These are phyloP conservation scores for Apiospora rasikravindrae DNA, from an alignment of 2,329 filamentous ascomycete species.

Conservation along the genomic window DNA sequence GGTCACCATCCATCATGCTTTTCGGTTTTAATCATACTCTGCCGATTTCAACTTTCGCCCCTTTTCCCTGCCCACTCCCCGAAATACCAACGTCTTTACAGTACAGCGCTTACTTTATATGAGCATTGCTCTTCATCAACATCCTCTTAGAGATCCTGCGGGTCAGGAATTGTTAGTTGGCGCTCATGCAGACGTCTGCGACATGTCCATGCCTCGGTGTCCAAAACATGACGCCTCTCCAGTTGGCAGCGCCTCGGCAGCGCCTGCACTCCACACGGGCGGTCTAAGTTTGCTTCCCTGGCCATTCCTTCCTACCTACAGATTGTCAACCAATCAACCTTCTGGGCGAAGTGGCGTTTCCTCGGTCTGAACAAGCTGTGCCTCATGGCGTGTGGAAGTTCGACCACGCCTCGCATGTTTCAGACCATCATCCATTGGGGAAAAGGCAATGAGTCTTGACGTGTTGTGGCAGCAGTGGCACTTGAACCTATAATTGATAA, in stretches of 20 bases:
- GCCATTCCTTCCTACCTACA: neutral
- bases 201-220: too few relatives aligned
- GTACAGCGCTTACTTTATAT: neutral
- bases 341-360: neutral
- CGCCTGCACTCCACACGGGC: neutral
- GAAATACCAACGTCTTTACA: neutral
- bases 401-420: neutral
- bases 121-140: neutral
- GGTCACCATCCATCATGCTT: constrained; percentile 7
- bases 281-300: neutral
- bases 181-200: too few relatives aligned
- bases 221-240: too few relatives aligned
- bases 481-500: neutral
- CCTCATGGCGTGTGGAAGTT: neutral
- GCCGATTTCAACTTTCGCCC: neutral
- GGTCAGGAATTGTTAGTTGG: neutral
- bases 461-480: neutral
- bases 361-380: neutral
- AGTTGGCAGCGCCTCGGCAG: neutral
- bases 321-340: neutral
- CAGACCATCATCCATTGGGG: neutral
- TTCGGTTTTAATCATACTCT: constrained; percentile 3
- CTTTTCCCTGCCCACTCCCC: neutral
- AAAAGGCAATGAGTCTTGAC: neutral
- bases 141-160: neutral